Conservation (phyloP, 2,329 filamentous ascomycete species). For the Phialemonium atrogriseum region DNA sequence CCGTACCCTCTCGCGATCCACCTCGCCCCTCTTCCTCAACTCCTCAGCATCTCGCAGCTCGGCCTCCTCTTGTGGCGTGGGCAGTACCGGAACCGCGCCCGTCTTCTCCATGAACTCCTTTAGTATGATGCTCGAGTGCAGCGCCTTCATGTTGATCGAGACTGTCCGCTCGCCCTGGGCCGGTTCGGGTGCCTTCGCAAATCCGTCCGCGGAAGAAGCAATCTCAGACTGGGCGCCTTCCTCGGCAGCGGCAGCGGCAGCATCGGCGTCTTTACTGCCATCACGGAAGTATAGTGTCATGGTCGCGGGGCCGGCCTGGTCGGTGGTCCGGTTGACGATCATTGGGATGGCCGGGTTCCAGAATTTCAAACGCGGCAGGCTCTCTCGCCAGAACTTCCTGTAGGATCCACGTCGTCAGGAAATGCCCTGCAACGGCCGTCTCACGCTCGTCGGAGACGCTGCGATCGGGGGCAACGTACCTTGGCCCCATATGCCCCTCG, state of each 20-base stretch:
- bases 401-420: constrained; percentile 22
- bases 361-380: constrained; percentile 82
- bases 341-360: constrained; percentile 84
- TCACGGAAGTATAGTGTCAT: constrained; percentile 58
- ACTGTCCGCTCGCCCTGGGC: constrained; percentile 40
- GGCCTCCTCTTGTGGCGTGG: constrained; percentile 50
- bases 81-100: constrained; percentile 45
- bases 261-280: constrained; percentile 4
- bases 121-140: constrained; percentile 54
- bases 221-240: constrained; percentile 26
- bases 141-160: constrained; percentile 56
- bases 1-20: constrained; percentile 45
- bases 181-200: constrained; percentile 39
- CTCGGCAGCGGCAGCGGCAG: constrained; percentile 7
- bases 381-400: constrained; percentile 83
- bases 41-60: constrained; percentile 52
- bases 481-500: constrained; percentile 64
- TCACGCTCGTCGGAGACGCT: no score
- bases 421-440: no score
- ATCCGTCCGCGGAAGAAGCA: constrained; percentile 37
- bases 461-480: constrained; percentile 39
- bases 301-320: constrained; percentile 47
- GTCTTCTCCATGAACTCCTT: constrained; percentile 54
- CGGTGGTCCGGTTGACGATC: constrained; percentile 62
- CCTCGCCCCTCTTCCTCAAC: constrained; percentile 37